phyloP scores from a whole-genome alignment of 2,329 filamentous ascomycete genomes.

The Colletotrichum coccodes region DNA sequence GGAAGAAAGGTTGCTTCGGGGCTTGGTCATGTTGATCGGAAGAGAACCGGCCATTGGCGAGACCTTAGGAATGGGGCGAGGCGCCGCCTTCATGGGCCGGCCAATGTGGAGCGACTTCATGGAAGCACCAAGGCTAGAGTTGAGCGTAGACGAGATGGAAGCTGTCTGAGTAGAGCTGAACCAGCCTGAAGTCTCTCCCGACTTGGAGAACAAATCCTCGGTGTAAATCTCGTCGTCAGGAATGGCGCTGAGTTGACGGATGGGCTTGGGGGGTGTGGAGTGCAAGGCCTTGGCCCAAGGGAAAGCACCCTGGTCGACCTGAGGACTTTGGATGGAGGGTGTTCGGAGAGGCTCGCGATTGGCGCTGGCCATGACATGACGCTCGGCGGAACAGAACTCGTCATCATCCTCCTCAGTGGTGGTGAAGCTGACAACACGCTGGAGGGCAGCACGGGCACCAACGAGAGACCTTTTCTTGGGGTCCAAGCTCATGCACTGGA shows the following conservation, averaged over 20 bases:
- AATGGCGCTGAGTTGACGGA: conserved; percentile 88
- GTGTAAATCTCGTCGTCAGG: conserved; percentile 81
- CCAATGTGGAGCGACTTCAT: conserved; percentile 77
- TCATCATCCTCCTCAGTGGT: conserved; percentile 91
- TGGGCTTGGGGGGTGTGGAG: conserved; percentile 74
- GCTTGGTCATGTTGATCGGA: conserved; percentile 83
- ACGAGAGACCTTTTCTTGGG: conserved; percentile 86
- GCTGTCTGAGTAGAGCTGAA: conserved; percentile 81
- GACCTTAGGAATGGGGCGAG: conserved; percentile 61
- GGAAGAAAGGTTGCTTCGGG: conserved; percentile 72
- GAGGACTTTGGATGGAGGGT: conserved; percentile 90
- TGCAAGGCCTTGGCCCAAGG: conserved; percentile 95
- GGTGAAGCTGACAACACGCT: conserved; percentile 88
- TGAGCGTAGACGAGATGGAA: conserved; percentile 84
- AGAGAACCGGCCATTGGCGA: conserved; percentile 75
- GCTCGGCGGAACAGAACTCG: conserved; percentile 90
- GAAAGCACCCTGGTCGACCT: conserved; percentile 84
- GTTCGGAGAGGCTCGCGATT: conserved; percentile 96
- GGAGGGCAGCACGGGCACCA: conserved; percentile 80
- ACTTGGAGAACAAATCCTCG: conserved; percentile 87
- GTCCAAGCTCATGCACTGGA: conserved; percentile 90
- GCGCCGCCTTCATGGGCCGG: conserved; percentile 52
- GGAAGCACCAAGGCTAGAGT: conserved; percentile 84
- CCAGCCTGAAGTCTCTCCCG: conserved; percentile 79
- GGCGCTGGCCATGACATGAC: conserved; percentile 80